A percentile compares a stretch with the other conserved stretches of the same genome.
Evolutionary conservation across 2,329 filamentous ascomycete species (phyloP).

Genomic region (Sporothrix brunneoviolacea): DNA sequence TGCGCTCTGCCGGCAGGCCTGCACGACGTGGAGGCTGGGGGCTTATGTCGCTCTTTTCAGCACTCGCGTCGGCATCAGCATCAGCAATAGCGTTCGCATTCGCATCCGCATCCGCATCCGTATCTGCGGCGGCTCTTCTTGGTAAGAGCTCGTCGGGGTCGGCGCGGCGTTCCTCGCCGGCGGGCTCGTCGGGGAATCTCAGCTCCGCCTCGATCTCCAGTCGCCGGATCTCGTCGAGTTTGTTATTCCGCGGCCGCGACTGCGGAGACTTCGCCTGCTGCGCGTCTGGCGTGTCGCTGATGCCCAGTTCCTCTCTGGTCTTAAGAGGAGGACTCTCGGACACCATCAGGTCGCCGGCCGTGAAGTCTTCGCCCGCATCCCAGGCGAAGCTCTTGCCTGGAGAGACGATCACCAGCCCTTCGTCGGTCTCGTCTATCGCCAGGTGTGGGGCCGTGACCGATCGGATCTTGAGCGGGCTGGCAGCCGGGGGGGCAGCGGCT

Average conservation of each 20-base stretch:
- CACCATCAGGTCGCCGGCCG: conserved; percentile 47
- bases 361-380: conserved; percentile 53
- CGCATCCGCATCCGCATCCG: conserved; percentile 15
- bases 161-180: not conserved
- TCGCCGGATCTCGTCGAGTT: conserved; percentile 37
- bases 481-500: not conserved
- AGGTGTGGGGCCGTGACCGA: not conserved
- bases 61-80: too few relatives aligned
- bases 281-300: conserved; percentile 23
- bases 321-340: conserved; percentile 50
- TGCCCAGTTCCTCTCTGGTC: conserved; percentile 30
- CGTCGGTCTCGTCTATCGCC: not conserved
- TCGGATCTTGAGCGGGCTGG: not conserved
- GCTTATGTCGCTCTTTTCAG: conserved; percentile 7
- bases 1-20: conserved; percentile 17
- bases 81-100: too few relatives aligned
- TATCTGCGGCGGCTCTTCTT: not conserved
- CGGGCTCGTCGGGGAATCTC: conserved; percentile 18
- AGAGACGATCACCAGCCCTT: conserved; percentile 15
- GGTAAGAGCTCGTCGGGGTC: conserved; percentile 3
- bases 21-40: not conserved
- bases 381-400: conserved; percentile 49
- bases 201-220: conserved; percentile 20
- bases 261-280: conserved; percentile 18
- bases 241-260: conserved; percentile 30